A percentile compares a stretch with the other conserved stretches of the same genome.
Conservation (phyloP, 2,329 filamentous ascomycete species). For the Exophiala bonariae region DNA sequence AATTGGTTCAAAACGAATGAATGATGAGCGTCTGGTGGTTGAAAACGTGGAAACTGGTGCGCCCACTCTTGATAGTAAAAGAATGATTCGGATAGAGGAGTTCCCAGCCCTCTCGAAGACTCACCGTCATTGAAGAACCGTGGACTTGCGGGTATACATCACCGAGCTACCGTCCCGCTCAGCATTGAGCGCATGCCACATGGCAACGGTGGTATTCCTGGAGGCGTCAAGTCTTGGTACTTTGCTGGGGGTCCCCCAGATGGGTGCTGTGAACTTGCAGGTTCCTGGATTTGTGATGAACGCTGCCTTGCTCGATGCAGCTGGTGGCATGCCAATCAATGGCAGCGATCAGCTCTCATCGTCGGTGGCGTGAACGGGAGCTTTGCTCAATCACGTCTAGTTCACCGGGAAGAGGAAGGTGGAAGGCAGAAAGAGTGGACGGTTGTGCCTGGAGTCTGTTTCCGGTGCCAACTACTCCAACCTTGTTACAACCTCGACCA, state of each 20-base stretch:
- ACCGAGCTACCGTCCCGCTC: background rate
- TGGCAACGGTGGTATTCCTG: constrained; percentile 11
- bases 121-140: constrained; percentile 12
- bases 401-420: background rate
- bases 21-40: background rate
- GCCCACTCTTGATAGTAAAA: background rate
- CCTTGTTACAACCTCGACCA: constrained; percentile 9
- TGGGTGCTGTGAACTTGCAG: constrained; percentile 1
- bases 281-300: constrained; percentile 21
- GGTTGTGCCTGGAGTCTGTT: constrained; percentile 9
- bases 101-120: constrained; percentile 2
- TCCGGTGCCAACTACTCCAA: constrained; percentile 6
- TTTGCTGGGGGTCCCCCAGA: constrained; percentile 1
- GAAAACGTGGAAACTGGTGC: too few relatives aligned
- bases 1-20: constrained; percentile 4
- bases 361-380: constrained; percentile 2
- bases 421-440: background rate
- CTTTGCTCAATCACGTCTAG: constrained; percentile 8
- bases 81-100: background rate
- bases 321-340: constrained; percentile 16
- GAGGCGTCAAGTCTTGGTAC: background rate
- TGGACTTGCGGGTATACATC: too few relatives aligned
- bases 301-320: constrained; percentile 20
- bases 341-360: constrained; percentile 5
- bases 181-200: constrained; percentile 16